phyloP scores from a whole-genome alignment of 2,329 filamentous ascomycete species.

The Canariomyces notabilis region DNA sequence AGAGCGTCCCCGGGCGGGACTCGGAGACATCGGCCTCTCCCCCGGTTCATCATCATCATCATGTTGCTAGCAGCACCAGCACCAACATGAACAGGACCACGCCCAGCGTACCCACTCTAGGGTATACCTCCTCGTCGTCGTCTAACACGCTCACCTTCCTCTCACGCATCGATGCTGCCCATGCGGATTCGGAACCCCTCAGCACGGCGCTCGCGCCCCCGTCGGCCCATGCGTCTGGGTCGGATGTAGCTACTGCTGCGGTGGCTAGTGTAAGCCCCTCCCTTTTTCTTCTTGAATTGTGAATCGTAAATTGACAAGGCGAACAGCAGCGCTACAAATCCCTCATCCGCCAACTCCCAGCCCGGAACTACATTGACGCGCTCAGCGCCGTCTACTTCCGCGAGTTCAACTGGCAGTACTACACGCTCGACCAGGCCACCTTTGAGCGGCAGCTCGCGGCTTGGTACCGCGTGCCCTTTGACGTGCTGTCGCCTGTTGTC shows the following conservation, averaged over 20 bases:
- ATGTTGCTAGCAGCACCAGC: not conserved
- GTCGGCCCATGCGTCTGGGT: not conserved
- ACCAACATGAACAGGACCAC: not conserved
- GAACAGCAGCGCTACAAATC: conserved; percentile 52
- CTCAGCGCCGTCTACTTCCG: conserved; percentile 51
- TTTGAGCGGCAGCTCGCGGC: conserved; percentile 47
- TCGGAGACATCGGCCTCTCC: not conserved
- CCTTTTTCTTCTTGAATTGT: not conserved
- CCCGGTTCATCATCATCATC: no score
- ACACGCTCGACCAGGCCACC: conserved; percentile 47
- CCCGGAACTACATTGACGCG: conserved; percentile 49
- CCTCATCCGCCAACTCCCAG: conserved; percentile 53
- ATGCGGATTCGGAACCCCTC: not conserved
- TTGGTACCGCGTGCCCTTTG: conserved; percentile 53
- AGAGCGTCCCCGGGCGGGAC: no score
- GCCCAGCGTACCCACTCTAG: conserved; percentile 6
- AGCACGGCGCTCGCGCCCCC: not conserved
- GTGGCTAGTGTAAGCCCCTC: not conserved
- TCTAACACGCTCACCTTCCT: conserved; percentile 16
- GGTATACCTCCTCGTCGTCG: conserved; percentile 7
- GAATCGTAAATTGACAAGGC: no score
- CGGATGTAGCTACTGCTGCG: no score
- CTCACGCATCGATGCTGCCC: conserved; percentile 4
- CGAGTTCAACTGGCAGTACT: conserved; percentile 58
- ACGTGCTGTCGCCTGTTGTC: conserved; percentile 43